Conservation (phyloP, 805 yeast species). For the Candida chauliodis region DNA sequence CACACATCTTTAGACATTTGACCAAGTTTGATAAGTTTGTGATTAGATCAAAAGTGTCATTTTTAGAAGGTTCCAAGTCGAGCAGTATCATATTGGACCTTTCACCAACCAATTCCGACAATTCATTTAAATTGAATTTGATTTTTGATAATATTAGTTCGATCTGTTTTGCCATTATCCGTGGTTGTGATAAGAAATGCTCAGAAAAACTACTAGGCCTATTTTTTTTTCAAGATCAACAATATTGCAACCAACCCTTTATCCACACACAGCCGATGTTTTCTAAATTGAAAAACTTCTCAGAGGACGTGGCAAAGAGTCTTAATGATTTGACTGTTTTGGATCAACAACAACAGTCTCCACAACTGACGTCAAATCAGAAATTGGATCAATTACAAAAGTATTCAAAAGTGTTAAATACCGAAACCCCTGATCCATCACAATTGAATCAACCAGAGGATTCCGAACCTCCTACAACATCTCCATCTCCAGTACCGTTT, state of each 20-base stretch:
- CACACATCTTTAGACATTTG: slow-evolving; percentile 26
- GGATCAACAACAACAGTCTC: slow-evolving; percentile 11
- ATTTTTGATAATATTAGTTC: slow-evolving; percentile 10
- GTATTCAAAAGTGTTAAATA: slow-evolving; percentile 30
- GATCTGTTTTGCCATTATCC: slow-evolving; percentile 3
- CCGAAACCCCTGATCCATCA: slow-evolving; percentile 46
- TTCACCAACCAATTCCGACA: slow-evolving; percentile 31
- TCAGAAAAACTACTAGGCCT: neutral
- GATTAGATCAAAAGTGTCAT: slow-evolving; percentile 37
- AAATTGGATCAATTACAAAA: slow-evolving; percentile 31
- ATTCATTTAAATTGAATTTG: slow-evolving; percentile 11
- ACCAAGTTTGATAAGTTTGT: slow-evolving; percentile 23
- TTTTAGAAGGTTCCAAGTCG: slow-evolving; percentile 33
- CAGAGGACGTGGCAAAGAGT: slow-evolving; percentile 45
- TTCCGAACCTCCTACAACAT: slow-evolving; percentile 7
- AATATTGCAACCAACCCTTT: slow-evolving; percentile 2
- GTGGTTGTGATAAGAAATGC: neutral
- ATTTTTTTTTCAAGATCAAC: slow-evolving; percentile 1
- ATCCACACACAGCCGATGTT: slow-evolving; percentile 24
- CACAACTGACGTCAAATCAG: slow-evolving; percentile 3
- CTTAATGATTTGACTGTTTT: slow-evolving; percentile 29
- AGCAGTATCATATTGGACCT: slow-evolving; percentile 26
- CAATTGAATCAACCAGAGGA: slow-evolving; percentile 48
- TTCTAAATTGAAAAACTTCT: slow-evolving; percentile 38
- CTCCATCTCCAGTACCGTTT: neutral